Percentiles rank a stretch among this genome's conserved stretches.
phyloP scores from a whole-genome alignment of 768 basidiomycete genomes.

The Russula abietina region DNA sequence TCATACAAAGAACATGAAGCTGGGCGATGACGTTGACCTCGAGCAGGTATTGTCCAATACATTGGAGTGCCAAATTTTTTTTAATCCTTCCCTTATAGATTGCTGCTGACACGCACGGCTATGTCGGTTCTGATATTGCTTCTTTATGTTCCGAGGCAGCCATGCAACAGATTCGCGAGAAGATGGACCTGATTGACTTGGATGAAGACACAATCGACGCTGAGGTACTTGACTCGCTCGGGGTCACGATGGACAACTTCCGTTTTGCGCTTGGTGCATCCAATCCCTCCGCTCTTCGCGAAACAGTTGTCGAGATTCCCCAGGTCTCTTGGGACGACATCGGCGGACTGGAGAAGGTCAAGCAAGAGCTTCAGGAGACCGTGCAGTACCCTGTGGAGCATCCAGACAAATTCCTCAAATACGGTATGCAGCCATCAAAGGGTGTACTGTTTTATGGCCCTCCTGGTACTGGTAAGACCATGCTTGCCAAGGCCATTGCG shows the following conservation, averaged over 20 bases:
- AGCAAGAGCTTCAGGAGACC: conserved; percentile 97
- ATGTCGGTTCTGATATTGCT: conserved; percentile 97
- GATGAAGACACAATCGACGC: conserved; percentile 99
- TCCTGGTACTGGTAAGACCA: conserved; percentile 99
- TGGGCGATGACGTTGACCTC: conserved; percentile 92
- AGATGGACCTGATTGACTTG: conserved; percentile 96
- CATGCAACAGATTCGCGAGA: conserved; percentile 99
- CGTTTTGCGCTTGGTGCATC: conserved; percentile 95
- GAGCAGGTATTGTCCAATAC: conserved; percentile 60
- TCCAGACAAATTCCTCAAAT: conserved; percentile 99
- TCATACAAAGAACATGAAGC: conserved; percentile 99
- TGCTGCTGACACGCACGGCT: conserved; percentile 98
- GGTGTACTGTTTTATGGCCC: conserved; percentile 99
- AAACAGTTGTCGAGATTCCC: conserved; percentile 98
- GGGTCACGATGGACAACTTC: conserved; percentile 99
- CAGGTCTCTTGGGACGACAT: conserved; percentile 99
- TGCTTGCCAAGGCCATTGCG: conserved; percentile 97
- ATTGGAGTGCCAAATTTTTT: conserved; percentile 5
- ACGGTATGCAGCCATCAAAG: conserved; percentile 99
- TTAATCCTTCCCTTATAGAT: conserved; percentile 49
- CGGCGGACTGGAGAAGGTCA: conserved; percentile 99
- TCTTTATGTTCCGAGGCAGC: conserved; percentile 98
- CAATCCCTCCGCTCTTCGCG: conserved; percentile 97
- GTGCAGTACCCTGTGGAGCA: conserved; percentile 99
- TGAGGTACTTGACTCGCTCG: conserved; percentile 96